A percentile compares a stretch with the other conserved stretches of the same genome.
Evolutionary conservation across 495 filamentous ascomycete genomes (phyloP).

Genomic region (Hyaloscypha finlandica): DNA sequence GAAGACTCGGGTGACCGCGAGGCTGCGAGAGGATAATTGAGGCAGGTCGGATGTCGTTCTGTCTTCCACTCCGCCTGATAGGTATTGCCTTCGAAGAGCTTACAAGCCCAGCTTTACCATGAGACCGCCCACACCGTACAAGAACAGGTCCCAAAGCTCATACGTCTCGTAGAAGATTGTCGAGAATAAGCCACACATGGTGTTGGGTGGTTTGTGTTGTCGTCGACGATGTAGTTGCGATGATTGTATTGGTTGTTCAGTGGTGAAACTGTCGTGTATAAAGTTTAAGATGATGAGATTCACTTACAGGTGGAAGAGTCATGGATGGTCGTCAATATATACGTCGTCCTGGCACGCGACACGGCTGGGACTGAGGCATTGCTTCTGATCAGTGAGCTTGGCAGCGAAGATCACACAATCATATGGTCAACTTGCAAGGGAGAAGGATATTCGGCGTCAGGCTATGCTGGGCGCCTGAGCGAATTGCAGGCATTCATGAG

Average conservation of each 20-base stretch:
- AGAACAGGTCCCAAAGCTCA: conserved; percentile 29
- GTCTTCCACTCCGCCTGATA: neutral
- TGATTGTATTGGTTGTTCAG: neutral
- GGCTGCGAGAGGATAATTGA: neutral
- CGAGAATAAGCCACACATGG: conserved; percentile 28
- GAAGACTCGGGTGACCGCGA: neutral
- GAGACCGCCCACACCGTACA: conserved; percentile 21
- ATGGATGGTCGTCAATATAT: neutral
- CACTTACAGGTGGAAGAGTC: neutral
- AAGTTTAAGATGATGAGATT: neutral
- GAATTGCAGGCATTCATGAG: neutral
- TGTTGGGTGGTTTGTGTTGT: neutral
- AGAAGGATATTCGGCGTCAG: neutral
- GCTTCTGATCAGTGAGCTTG: neutral
- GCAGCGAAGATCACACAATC: conserved; percentile 3
- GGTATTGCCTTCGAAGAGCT: neutral
- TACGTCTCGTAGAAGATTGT: conserved; percentile 28
- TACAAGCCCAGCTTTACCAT: conserved; percentile 22
- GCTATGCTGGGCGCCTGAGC: conserved; percentile 10
- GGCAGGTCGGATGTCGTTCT: neutral
- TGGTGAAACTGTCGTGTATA: neutral
- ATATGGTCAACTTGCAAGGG: neutral
- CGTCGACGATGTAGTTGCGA: neutral
- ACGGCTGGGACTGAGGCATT: conserved; percentile 6
- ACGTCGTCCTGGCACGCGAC: neutral